phyloP scores from a whole-genome alignment of 495 filamentous ascomycete species.

The Parathielavia hyrcaniae region DNA sequence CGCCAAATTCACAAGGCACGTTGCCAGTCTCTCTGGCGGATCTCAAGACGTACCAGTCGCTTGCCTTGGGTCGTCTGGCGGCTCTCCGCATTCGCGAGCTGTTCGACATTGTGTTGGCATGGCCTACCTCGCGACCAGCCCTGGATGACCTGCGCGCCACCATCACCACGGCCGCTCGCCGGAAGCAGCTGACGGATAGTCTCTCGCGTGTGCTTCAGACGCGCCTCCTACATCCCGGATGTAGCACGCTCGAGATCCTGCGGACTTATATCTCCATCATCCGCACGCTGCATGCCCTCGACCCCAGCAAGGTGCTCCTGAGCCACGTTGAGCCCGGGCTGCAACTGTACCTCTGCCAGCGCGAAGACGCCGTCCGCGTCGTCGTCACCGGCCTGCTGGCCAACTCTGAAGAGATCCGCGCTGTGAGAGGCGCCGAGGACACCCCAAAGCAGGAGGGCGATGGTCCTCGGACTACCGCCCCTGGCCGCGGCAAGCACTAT shows the following conservation, averaged over 20 bases:
- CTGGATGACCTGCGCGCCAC: constrained; percentile 65
- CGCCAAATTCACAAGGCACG: constrained; percentile 21
- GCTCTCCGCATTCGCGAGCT: constrained; percentile 71
- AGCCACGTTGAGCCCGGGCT: constrained; percentile 78
- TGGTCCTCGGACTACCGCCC: neutral
- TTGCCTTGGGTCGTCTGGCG: constrained; percentile 71
- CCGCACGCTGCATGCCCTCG: constrained; percentile 77
- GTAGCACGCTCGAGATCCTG: constrained; percentile 83
- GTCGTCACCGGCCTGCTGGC: constrained; percentile 82
- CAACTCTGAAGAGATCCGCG: constrained; percentile 47
- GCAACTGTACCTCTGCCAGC: constrained; percentile 78
- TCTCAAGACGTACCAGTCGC: constrained; percentile 73
- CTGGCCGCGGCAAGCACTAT: neutral
- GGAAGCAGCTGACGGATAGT: constrained; percentile 57
- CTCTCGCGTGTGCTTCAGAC: constrained; percentile 63
- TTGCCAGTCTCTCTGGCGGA: constrained; percentile 49
- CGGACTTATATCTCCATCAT: constrained; percentile 90
- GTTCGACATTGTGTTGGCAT: constrained; percentile 81
- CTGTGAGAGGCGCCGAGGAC: constrained; percentile 35
- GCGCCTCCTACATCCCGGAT: constrained; percentile 79
- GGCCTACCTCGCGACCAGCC: constrained; percentile 75
- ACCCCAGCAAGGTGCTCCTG: constrained; percentile 84
- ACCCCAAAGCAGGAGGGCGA: constrained; percentile 18
- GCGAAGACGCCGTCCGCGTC: constrained; percentile 85
- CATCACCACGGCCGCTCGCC: constrained; percentile 51